phyloP scores from a whole-genome alignment of 495 filamentous ascomycete species.

The Penicillium herquei region DNA sequence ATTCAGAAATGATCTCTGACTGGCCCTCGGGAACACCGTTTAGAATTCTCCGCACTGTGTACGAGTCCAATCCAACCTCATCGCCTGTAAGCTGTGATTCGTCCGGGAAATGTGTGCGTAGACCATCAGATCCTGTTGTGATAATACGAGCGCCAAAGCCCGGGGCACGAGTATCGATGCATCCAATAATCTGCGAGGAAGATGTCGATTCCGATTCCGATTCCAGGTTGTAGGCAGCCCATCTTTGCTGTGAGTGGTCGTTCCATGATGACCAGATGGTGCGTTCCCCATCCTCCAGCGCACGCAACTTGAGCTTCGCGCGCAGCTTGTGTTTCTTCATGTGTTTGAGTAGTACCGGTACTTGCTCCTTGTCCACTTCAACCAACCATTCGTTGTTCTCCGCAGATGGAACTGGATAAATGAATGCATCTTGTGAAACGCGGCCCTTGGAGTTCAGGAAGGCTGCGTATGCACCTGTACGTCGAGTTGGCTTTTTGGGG shows the following conservation, averaged over 20 bases:
- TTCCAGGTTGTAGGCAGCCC: conserved; percentile 47
- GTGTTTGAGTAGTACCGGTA: conserved; percentile 60
- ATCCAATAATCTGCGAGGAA: conserved; percentile 35
- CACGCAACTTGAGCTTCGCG: conserved; percentile 66
- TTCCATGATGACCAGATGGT: conserved; percentile 70
- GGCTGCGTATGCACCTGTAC: conserved; percentile 64
- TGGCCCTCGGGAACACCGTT: conserved; percentile 83
- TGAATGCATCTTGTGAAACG: conserved; percentile 83
- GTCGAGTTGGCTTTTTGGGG: conserved; percentile 28
- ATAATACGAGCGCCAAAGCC: conserved; percentile 64
- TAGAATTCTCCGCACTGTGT: conserved; percentile 71
- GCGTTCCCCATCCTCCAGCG: conserved; percentile 61
- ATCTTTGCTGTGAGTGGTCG: conserved; percentile 39
- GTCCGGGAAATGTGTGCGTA: conserved; percentile 38
- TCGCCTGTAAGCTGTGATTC: conserved; percentile 34
- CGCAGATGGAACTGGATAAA: conserved; percentile 61
- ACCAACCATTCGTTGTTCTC: conserved; percentile 59
- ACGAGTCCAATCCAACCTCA: conserved; percentile 41
- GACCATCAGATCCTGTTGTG: conserved; percentile 38
- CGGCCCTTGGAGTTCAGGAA: conserved; percentile 86
- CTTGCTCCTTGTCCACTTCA: conserved; percentile 72
- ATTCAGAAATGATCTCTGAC: conserved; percentile 64
- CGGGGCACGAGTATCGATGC: conserved; percentile 64
- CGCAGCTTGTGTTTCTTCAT: conserved; percentile 81
- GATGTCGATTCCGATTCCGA: conserved; percentile 34